phyloP scores from a whole-genome alignment of 495 filamentous ascomycete species.

The Aspergillus diversus region DNA sequence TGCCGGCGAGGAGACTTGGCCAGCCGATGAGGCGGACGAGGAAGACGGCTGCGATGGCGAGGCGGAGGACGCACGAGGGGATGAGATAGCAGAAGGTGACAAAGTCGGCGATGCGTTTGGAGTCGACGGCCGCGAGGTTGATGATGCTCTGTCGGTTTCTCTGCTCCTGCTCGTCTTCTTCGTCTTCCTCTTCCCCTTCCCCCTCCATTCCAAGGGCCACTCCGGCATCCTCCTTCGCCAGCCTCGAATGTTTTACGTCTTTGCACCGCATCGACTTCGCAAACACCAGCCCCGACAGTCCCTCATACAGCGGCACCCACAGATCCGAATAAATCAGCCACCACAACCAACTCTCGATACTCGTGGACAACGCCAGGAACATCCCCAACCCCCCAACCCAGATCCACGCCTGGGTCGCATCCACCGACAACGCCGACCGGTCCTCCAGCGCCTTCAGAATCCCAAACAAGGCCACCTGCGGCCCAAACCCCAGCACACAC shows the following conservation, averaged over 20 bases:
- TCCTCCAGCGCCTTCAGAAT: slow-evolving; percentile 66
- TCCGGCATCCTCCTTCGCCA: slow-evolving; percentile 27
- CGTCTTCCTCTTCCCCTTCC: slow-evolving; percentile 24
- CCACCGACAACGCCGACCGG: slow-evolving; percentile 41
- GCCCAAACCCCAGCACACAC: slow-evolving; percentile 65
- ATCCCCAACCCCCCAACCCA: slow-evolving; percentile 68
- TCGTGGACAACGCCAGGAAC: slow-evolving; percentile 56
- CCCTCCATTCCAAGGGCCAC: not conserved
- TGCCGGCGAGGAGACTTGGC: slow-evolving; percentile 68
- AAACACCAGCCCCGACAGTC: slow-evolving; percentile 74
- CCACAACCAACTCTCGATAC: slow-evolving; percentile 62
- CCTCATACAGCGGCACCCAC: slow-evolving; percentile 65
- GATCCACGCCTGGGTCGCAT: slow-evolving; percentile 56
- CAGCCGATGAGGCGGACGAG: slow-evolving; percentile 73
- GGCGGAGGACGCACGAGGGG: slow-evolving; percentile 54
- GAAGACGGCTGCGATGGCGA: slow-evolving; percentile 67
- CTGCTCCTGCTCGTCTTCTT: slow-evolving; percentile 45
- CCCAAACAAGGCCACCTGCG: slow-evolving; percentile 69
- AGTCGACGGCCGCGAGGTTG: slow-evolving; percentile 80
- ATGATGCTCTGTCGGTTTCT: slow-evolving; percentile 76
- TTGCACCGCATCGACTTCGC: slow-evolving; percentile 79
- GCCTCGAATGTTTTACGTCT: slow-evolving; percentile 63
- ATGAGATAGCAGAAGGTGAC: slow-evolving; percentile 68
- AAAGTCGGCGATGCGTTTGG: slow-evolving; percentile 73
- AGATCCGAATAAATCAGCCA: slow-evolving; percentile 70